These are phyloP conservation scores for Atkinsonella texensis DNA, from an alignment of 2,329 filamentous ascomycete species.

Conservation along the genomic window DNA sequence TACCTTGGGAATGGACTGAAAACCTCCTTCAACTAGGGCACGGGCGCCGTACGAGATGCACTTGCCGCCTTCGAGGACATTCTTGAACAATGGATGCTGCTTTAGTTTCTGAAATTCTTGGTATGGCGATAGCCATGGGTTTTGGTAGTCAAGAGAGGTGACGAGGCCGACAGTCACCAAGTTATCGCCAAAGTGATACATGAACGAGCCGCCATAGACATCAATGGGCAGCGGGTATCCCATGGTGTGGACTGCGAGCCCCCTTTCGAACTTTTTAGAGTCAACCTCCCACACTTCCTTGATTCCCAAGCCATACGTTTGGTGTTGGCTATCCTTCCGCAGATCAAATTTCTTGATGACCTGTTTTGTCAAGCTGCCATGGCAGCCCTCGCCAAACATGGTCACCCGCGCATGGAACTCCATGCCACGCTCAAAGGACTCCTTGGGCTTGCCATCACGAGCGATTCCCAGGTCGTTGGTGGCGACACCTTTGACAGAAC, in stretches of 20 bases:
- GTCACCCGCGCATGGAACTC: slow-evolving; percentile 92
- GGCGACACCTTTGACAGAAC: slow-evolving; percentile 83
- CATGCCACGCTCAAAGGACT: slow-evolving; percentile 92
- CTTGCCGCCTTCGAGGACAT: slow-evolving; percentile 86
- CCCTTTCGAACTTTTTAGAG: slow-evolving; percentile 82
- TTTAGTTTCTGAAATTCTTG: slow-evolving; percentile 98
- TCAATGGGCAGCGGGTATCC: slow-evolving; percentile 81
- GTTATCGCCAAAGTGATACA: slow-evolving; percentile 99
- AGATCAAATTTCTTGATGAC: slow-evolving; percentile 91
- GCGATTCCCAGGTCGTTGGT: slow-evolving; percentile 88
- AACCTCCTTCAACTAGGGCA: slow-evolving; percentile 85
- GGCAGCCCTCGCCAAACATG: slow-evolving; percentile 87
- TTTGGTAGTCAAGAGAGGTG: slow-evolving; percentile 86
- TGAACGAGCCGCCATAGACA: slow-evolving; percentile 95
- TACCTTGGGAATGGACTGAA: slow-evolving; percentile 94
- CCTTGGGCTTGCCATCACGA: slow-evolving; percentile 73
- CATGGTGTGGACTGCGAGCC: slow-evolving; percentile 78
- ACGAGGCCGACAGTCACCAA: slow-evolving; percentile 86
- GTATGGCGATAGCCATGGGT: slow-evolving; percentile 94
- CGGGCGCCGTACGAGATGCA: slow-evolving; percentile 94
- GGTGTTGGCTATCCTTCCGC: slow-evolving; percentile 75
- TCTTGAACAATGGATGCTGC: slow-evolving; percentile 82
- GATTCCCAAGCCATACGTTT: slow-evolving; percentile 88
- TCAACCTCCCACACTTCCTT: slow-evolving; percentile 98
- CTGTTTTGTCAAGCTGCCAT: slow-evolving; percentile 90